These are phyloP conservation scores for Neofusicoccum kwambonambiense DNA, from an alignment of 2,329 filamentous ascomycete genomes.

Conservation along the genomic window DNA sequence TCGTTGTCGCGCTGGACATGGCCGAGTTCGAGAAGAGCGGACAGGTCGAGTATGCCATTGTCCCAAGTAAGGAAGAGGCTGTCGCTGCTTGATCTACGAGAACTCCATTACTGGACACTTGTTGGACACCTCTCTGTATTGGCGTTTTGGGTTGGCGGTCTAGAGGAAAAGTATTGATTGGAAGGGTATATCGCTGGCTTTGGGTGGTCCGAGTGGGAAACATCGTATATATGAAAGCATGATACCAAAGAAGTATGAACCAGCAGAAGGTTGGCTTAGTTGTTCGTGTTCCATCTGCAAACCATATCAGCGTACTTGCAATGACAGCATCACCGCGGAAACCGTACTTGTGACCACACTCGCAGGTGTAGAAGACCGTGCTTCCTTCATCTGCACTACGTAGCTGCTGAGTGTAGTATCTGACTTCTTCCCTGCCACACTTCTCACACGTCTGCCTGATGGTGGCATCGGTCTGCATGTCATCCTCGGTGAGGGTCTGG, in stretches of 20 bases:
- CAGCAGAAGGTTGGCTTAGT: conserved; percentile 43
- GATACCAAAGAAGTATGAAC: conserved; percentile 10
- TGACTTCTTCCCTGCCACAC: conserved; percentile 79
- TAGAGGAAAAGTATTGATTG: conserved; percentile 12
- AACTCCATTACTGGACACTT: not conserved
- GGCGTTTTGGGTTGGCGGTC: conserved; percentile 15
- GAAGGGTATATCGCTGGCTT: conserved; percentile 9
- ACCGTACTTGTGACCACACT: conserved; percentile 78
- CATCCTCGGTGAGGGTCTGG: conserved; percentile 75
- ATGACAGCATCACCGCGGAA: not conserved
- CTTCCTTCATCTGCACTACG: conserved; percentile 93
- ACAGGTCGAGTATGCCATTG: conserved; percentile 85
- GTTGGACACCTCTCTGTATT: not conserved
- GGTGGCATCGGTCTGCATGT: conserved; percentile 70
- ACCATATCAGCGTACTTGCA: conserved; percentile 18
- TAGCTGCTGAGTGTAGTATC: conserved; percentile 80
- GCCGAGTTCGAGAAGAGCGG: conserved; percentile 92
- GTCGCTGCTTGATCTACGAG: conserved; percentile 23
- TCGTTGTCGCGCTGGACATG: conserved; percentile 96
- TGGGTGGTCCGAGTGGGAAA: not conserved
- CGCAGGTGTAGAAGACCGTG: conserved; percentile 86
- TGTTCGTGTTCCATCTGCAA: conserved; percentile 57
- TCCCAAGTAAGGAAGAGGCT: conserved; percentile 55
- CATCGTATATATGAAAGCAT: conserved; percentile 16
- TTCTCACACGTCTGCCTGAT: conserved; percentile 72